Evolutionary conservation across 495 filamentous ascomycete species (phyloP), one percentile per base, ranked within the genome.

Genomic region (Penicillium taxi): DNA sequence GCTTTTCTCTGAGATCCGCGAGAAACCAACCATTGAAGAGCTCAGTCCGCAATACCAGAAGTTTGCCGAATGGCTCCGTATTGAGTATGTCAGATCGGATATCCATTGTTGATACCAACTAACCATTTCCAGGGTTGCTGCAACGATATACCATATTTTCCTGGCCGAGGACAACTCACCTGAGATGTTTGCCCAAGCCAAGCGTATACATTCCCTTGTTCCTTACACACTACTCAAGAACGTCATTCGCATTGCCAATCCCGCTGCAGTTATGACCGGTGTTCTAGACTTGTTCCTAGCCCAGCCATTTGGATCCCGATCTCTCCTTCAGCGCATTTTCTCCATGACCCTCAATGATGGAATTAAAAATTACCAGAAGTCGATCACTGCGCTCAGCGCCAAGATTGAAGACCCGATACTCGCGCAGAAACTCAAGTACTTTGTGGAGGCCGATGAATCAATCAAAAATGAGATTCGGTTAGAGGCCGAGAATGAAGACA

Each of bases 81-180:
- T 98, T 50, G 91, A 98, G 69, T 75, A 55, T 37, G 64, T 59
- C 17, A 8, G 20, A 6, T 18, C 1, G 12, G 4, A 5, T 9
- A 8, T 20, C 7, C 2, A 12, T 20, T 30, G 17, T 9, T 32
- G 9, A 14, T 22, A 5, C 12, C n/a, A 17, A 37, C 50, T 56
- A 35, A 57, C 38, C 12, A 20, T 22, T 9, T 13, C 21, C 23
- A 75, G 72, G 61, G 82, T 98, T 26, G 91, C 91, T 5, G 91
- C 91, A 15, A 96, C 91, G 9, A 77, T 98, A 23, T 98, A 98
- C 56, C 91, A 98, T 58, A 67, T 98, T 20, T 98, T 98, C 72
- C 74, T 98, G 26, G 91, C 91, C 23, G 91, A 98, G 57, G 91
- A 98, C 54, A 98, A 98, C 58, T 94, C 88, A 2, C 85, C 89